Conservation (phyloP, 805 yeast species). For the Nakazawaea anatomiae region DNA sequence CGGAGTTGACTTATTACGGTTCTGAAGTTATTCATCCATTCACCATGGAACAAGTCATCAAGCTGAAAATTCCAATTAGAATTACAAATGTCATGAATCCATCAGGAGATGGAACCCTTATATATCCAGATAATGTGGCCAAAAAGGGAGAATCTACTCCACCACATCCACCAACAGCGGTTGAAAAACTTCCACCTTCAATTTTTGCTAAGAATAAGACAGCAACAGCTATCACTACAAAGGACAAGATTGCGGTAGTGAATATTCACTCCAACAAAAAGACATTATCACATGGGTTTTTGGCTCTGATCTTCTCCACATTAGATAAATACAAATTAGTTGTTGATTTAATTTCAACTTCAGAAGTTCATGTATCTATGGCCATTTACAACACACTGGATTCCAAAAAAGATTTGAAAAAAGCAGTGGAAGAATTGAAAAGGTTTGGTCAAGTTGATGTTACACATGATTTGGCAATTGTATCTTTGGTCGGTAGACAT, state of each 20-base stretch:
- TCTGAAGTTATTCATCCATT: slow-evolving; percentile 98
- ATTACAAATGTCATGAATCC: slow-evolving; percentile 96
- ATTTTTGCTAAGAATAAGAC: slow-evolving; percentile 48
- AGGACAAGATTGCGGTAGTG: slow-evolving; percentile 84
- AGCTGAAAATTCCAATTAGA: slow-evolving; percentile 92
- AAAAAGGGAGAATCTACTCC: slow-evolving; percentile 87
- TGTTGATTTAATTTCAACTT: slow-evolving; percentile 93
- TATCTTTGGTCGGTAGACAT: slow-evolving; percentile 92
- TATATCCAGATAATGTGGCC: slow-evolving; percentile 86
- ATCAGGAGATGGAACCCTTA: slow-evolving; percentile 85
- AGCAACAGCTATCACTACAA: slow-evolving; percentile 95
- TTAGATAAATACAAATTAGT: slow-evolving; percentile 80
- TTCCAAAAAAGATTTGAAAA: slow-evolving; percentile 44
- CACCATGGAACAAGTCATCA: slow-evolving; percentile 98
- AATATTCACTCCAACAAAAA: slow-evolving; percentile 93
- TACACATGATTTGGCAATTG: slow-evolving; percentile 81
- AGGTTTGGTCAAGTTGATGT: slow-evolving; percentile 86
- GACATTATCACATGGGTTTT: slow-evolving; percentile 88
- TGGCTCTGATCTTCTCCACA: slow-evolving; percentile 84
- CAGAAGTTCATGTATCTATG: slow-evolving; percentile 98
- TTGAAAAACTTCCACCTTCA: slow-evolving; percentile 38
- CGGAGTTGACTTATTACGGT: slow-evolving; percentile 96
- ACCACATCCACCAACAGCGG: slow-evolving; percentile 87
- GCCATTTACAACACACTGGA: slow-evolving; percentile 82
- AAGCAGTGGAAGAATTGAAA: slow-evolving; percentile 73